A percentile compares a stretch with the other conserved stretches of the same genome.
These are phyloP conservation scores for Leccinum obscurum DNA, from an alignment of 768 basidiomycete species.

Conservation along the genomic window DNA sequence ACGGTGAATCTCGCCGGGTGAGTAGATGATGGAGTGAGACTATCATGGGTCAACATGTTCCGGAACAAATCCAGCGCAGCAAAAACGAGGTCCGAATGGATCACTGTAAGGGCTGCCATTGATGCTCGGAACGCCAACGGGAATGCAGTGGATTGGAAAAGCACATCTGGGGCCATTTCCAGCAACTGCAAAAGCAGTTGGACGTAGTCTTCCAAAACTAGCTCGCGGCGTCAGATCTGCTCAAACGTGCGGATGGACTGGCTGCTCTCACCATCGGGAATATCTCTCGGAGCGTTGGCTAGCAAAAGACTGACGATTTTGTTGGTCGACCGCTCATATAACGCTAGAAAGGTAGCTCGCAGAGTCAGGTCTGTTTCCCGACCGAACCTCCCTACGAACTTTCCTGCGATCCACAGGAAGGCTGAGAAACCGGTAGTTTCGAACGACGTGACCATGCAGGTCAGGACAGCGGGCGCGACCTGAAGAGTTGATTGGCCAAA, in stretches of 20 bases:
- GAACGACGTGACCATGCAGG: constrained; percentile 76
- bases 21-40: constrained; percentile 48
- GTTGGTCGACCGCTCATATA: constrained; percentile 76
- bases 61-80: constrained; percentile 81
- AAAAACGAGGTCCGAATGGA: constrained; percentile 81
- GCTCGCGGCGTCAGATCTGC: constrained; percentile 5
- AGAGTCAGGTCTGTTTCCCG: constrained; percentile 58
- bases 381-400: constrained; percentile 77
- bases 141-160: constrained; percentile 79
- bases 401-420: constrained; percentile 94
- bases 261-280: constrained; percentile 84
- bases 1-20: constrained; percentile 59
- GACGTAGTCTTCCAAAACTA: constrained; percentile 94
- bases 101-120: constrained; percentile 77
- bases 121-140: constrained; percentile 73
- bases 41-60: constrained; percentile 72
- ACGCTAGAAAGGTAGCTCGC: constrained; percentile 53
- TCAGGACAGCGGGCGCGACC: constrained; percentile 68
- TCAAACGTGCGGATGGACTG: neutral
- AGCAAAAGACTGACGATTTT: constrained; percentile 70
- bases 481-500: constrained; percentile 69
- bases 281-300: constrained; percentile 62
- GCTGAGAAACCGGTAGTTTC: constrained; percentile 79
- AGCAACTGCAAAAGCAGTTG: constrained; percentile 74
- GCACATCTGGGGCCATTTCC: constrained; percentile 66